Evolutionary conservation across 805 yeast genomes (phyloP).

Genomic region (Barnettozyma sucrosica): DNA sequence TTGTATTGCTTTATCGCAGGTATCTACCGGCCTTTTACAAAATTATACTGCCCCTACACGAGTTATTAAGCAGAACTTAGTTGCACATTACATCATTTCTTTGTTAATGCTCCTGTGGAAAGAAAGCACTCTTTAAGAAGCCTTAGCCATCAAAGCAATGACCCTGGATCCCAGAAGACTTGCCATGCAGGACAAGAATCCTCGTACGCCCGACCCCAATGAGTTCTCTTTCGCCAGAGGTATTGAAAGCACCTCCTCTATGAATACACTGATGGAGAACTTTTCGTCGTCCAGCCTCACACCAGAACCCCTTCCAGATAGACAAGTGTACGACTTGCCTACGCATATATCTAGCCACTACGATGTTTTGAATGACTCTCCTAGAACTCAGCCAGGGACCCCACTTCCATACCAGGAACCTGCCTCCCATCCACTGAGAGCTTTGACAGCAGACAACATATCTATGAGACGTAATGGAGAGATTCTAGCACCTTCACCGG

Average conservation of each 20-base stretch:
- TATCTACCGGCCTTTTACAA: background rate
- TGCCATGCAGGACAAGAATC: constrained; percentile 8
- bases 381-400: constrained; percentile 19
- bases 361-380: constrained; percentile 7
- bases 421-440: constrained; percentile 24
- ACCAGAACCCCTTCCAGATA: background rate
- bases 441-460: constrained; percentile 21
- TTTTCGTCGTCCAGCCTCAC: background rate
- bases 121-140: background rate
- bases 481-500: constrained; percentile 5
- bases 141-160: constrained; percentile 8
- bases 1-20: background rate
- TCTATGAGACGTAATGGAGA: constrained; percentile 5
- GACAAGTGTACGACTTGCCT: constrained; percentile 15
- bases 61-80: background rate
- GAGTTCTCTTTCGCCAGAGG: constrained; percentile 13
- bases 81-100: background rate
- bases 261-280: constrained; percentile 18
- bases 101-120: background rate
- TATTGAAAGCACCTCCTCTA: constrained; percentile 13
- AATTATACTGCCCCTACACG: background rate
- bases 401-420: constrained; percentile 24
- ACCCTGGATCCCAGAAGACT: constrained; percentile 22
- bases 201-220: constrained; percentile 17
- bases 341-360: constrained; percentile 23